Base-by-base conservation (phyloP, 1,284 basidiomycete species). In the Malassezia sympodialis region DNA sequence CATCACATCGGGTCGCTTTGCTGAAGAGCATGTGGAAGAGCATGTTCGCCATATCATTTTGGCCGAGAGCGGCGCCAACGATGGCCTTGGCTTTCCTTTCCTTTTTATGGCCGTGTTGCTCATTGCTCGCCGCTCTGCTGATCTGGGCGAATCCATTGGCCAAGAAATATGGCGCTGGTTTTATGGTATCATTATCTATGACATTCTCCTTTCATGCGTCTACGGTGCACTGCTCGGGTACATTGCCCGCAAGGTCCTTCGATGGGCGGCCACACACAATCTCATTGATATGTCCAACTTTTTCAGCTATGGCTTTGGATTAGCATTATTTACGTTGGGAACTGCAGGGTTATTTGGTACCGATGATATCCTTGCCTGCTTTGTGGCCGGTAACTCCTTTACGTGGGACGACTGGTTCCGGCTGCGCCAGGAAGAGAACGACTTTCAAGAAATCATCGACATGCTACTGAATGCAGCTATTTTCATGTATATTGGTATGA, bases 361-460 rank as follows among this genome's bases (percentile, higher is more conserved):
- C 4, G 77, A 78, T 55, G 77, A 78, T 51, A 72, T 78, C 19
- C 61, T 78, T 8, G 72, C 72, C 1, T 76, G 73, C 61, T 78
- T 78, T 53, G 63, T 78, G 31, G 76, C 70, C 0, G 76, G 75
- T 26, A 76, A 76, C 55, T 62, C 59, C 11, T 72, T 73, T 27
- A 77, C 76, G 3, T 76, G 75, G 76, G 65, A 75, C 34, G 77
- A 77, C 56, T 75, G 69, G 59, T 80, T 78, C 69, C 70, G 79
- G 2, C 65, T 78, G 26, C 70, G 79, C 48, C 79, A 77, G 4
- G 79, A 80, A 57, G 79, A 80, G 40, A 76, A 78, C 48, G 75
- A 77, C 4, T 79, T 80, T 59, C 80, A 81, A 60, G 80, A 81
- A 49, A 79, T 80, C 34, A 78, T 81, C 57, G 80, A 81, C 59